These are phyloP conservation scores for Ustulina deusta DNA, from an alignment of 2,329 filamentous ascomycete species.

Conservation along the genomic window DNA sequence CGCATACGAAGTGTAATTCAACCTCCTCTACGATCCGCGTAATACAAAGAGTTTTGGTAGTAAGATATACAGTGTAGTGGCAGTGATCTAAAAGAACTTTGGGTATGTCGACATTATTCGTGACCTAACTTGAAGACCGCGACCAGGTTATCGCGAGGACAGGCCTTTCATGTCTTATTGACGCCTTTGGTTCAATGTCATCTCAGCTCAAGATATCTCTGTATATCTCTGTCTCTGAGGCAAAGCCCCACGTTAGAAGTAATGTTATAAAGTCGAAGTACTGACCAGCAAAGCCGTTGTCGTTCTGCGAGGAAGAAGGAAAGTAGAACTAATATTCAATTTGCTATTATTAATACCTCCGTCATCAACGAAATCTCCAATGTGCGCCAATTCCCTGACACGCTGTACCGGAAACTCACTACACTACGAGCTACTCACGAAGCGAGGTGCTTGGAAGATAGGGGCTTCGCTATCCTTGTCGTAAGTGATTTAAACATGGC, in stretches of 20 bases:
- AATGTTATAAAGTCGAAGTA: not conserved
- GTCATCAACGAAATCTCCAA: slow-evolving; percentile 65
- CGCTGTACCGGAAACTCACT: slow-evolving; percentile 45
- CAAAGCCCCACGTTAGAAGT: not conserved
- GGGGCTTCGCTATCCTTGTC: slow-evolving; percentile 54
- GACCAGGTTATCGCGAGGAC: slow-evolving; percentile 59
- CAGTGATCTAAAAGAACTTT: no score
- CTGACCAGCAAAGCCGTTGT: not conserved
- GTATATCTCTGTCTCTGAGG: not conserved
- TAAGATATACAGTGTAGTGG: no score
- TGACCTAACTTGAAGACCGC: slow-evolving; percentile 62
- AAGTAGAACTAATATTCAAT: slow-evolving; percentile 35
- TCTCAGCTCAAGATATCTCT: not conserved
- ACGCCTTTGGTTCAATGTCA: not conserved
- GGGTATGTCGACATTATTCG: slow-evolving; percentile 49
- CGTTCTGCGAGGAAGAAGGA: not conserved
- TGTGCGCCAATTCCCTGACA: slow-evolving; percentile 56
- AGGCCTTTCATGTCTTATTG: slow-evolving; percentile 19
- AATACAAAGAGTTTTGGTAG: no score
- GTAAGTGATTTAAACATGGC: slow-evolving; percentile 54
- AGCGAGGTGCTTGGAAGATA: no score
- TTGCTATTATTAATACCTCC: slow-evolving; percentile 65
- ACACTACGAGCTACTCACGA: not conserved
- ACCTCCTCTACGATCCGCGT: no score
- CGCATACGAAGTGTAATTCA: no score